Evolutionary conservation across 441 rosid species (phyloP).

Genomic region (Theobroma grandiflorum): DNA sequence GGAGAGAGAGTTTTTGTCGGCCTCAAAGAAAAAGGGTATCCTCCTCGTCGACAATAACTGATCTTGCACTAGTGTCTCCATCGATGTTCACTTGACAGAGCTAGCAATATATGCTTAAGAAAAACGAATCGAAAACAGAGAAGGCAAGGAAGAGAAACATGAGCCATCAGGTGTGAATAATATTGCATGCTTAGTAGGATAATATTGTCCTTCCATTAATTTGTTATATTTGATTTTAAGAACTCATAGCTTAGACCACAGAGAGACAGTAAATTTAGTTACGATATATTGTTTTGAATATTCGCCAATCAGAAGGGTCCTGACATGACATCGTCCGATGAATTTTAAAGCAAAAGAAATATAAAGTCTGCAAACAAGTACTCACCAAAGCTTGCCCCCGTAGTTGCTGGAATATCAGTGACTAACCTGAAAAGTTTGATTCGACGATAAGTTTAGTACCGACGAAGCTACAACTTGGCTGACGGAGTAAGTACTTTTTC

Average conservation of each 20-base stretch:
- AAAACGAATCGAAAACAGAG: not conserved
- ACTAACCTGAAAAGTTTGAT: slow-evolving; percentile 51
- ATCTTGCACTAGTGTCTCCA: not conserved
- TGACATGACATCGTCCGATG: not conserved
- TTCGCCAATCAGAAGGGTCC: not conserved
- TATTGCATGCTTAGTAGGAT: not conserved
- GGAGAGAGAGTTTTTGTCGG: not conserved
- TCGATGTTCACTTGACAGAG: not conserved
- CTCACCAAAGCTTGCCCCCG: slow-evolving; percentile 55
- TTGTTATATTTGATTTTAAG: not conserved
- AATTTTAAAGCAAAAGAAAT: not conserved
- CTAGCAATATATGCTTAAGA: too few species aligned
- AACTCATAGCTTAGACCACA: not conserved
- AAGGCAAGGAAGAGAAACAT: not conserved
- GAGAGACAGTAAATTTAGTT: not conserved
- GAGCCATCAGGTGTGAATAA: not conserved
- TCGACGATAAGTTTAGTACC: not conserved
- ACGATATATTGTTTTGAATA: not conserved
- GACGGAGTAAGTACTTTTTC: not conserved
- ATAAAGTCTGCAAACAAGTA: not conserved
- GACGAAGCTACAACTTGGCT: not conserved
- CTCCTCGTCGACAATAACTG: not conserved
- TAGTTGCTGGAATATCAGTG: slow-evolving; percentile 68
- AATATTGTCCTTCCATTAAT: not conserved
- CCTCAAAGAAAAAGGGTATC: slow-evolving; percentile 5